phyloP scores from a whole-genome alignment of 2,329 filamentous ascomycete genomes.

The Botrytis deweyae region DNA sequence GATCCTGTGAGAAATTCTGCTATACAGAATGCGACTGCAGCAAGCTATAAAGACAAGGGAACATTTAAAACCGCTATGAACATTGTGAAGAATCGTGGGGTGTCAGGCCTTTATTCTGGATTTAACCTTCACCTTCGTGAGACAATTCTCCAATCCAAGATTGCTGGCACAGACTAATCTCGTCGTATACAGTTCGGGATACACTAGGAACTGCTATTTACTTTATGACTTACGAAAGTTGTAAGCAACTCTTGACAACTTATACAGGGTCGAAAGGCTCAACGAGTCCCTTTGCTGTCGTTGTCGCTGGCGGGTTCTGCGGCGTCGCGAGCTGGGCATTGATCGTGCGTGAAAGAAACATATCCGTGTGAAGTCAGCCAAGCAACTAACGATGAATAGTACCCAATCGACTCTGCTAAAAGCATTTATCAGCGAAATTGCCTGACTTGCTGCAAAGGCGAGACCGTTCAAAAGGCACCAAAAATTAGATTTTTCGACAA shows the following conservation, averaged over 20 bases:
- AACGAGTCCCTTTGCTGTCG: conserved; percentile 76
- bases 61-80: conserved; percentile 74
- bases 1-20: conserved; percentile 34
- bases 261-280: conserved; percentile 68
- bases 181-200: conserved; percentile 62
- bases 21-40: conserved; percentile 41
- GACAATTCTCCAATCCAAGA: conserved; percentile 39
- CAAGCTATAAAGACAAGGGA: conserved; percentile 75
- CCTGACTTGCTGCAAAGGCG: conserved; percentile 65
- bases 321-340: conserved; percentile 79
- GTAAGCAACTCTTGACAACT: conserved; percentile 77
- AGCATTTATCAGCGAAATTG: conserved; percentile 83
- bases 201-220: conserved; percentile 82
- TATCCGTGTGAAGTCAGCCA: background rate
- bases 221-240: conserved; percentile 86
- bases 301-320: conserved; percentile 76
- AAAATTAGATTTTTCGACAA: conserved; percentile 76
- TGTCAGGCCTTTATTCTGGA: conserved; percentile 75
- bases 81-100: conserved; percentile 72
- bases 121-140: conserved; percentile 75
- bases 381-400: conserved; percentile 24
- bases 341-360: conserved; percentile 22
- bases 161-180: conserved; percentile 3
- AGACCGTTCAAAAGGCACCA: conserved; percentile 61
- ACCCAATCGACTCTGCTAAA: conserved; percentile 77